phyloP scores from a whole-genome alignment of 2,329 filamentous ascomycete species.

The Phoma sp. region DNA sequence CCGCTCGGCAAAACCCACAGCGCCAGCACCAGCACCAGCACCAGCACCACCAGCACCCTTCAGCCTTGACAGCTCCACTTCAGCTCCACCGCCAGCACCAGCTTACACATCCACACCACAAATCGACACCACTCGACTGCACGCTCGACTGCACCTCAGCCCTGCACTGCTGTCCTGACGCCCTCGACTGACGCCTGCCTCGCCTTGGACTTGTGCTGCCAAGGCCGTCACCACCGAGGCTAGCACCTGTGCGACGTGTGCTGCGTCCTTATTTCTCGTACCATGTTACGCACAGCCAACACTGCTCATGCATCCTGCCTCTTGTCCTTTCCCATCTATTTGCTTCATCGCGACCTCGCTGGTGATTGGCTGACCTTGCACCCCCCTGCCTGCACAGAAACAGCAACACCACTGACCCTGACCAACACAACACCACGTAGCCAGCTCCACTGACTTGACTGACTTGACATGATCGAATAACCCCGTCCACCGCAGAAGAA shows the following conservation, averaged over 20 bases:
- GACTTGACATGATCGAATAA: too few species aligned
- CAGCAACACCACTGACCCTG: background rate
- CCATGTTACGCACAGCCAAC: constrained; percentile 34
- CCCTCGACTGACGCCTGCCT: background rate
- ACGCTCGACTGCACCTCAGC: background rate
- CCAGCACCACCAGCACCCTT: background rate
- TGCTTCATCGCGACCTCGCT: background rate
- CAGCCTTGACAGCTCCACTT: too few species aligned
- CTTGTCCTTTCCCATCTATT: constrained; percentile 1
- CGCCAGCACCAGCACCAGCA: background rate
- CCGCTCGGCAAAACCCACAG: constrained; percentile 18
- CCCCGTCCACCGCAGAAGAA: background rate
- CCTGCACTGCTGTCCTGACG: background rate
- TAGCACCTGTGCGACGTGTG: constrained; percentile 6
- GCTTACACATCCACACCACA: background rate
- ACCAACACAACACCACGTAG: background rate
- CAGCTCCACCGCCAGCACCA: background rate
- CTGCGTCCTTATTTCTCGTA: constrained; percentile 14
- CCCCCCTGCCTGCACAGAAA: background rate
- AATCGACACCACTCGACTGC: too few species aligned
- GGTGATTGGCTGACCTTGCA: background rate
- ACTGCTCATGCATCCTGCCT: constrained; percentile 24
- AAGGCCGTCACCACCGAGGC: background rate
- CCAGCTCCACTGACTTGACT: too few species aligned
- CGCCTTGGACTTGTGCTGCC: background rate